A percentile compares a stretch with the other conserved stretches of the same genome.
Conservation (phyloP, 768 basidiomycete species). For the Butyriboletus loyo region DNA sequence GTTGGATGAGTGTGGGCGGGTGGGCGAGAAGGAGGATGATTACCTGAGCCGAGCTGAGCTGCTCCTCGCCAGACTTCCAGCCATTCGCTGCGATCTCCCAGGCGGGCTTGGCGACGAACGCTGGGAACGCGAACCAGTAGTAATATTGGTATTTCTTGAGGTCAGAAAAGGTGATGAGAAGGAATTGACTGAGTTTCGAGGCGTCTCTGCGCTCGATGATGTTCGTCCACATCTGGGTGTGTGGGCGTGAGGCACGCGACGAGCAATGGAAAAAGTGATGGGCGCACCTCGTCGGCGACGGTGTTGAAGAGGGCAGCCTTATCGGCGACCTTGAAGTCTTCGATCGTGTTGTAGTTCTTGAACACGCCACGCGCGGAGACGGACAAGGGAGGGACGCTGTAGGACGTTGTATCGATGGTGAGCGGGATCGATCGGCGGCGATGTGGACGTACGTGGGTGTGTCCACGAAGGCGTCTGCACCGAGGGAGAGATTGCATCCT, state of each 20-base stretch:
- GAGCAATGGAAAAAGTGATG: not conserved
- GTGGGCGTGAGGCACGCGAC: not conserved
- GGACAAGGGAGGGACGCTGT: constrained; percentile 47
- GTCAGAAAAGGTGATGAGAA: constrained; percentile 92
- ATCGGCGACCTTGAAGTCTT: constrained; percentile 88
- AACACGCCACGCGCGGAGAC: constrained; percentile 60
- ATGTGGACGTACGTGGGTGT: constrained; percentile 41
- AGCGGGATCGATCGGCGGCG: constrained; percentile 3
- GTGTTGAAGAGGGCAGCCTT: constrained; percentile 85
- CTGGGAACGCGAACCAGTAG: constrained; percentile 98
- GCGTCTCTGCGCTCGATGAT: constrained; percentile 52
- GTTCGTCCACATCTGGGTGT: constrained; percentile 64
- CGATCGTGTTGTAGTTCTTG: constrained; percentile 97
- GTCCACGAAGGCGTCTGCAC: constrained; percentile 60
- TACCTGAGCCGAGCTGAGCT: constrained; percentile 44
- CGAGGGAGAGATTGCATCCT: constrained; percentile 62
- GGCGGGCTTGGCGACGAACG: constrained; percentile 82
- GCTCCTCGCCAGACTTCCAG: constrained; percentile 50
- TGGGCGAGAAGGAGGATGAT: constrained; percentile 3
- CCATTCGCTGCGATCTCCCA: constrained; percentile 77
- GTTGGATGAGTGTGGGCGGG: not conserved
- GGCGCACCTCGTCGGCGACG: constrained; percentile 60
- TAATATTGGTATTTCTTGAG: constrained; percentile 98
- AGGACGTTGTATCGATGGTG: constrained; percentile 31
- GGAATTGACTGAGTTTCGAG: constrained; percentile 66